Conservation (phyloP, 2,329 filamentous ascomycete species). For the Cadophora sp. region DNA sequence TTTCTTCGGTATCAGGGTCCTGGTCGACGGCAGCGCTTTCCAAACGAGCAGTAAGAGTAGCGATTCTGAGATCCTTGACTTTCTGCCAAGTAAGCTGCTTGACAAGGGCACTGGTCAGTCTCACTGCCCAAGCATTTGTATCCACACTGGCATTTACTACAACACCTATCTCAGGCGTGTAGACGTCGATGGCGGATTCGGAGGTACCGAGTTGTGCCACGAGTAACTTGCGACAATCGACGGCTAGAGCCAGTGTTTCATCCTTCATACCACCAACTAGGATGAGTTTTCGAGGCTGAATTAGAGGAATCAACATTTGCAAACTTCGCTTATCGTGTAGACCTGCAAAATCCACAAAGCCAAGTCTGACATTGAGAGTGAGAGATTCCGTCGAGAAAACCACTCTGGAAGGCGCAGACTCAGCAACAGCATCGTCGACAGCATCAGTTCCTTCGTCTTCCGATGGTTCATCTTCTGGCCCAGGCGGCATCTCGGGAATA, state of each 20-base stretch:
- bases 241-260: slow-evolving; percentile 80
- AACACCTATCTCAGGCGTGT: slow-evolving; percentile 78
- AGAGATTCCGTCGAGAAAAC: slow-evolving; percentile 69
- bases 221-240: slow-evolving; percentile 77
- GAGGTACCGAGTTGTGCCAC: slow-evolving; percentile 52
- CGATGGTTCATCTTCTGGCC: slow-evolving; percentile 60
- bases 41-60: slow-evolving; percentile 83
- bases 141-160: slow-evolving; percentile 91
- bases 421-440: slow-evolving; percentile 59
- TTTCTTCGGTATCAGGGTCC: slow-evolving; percentile 48
- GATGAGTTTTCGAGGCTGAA: slow-evolving; percentile 92
- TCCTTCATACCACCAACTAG: slow-evolving; percentile 81
- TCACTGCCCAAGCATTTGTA: slow-evolving; percentile 96
- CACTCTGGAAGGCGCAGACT: slow-evolving; percentile 71
- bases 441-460: slow-evolving; percentile 66
- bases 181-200: slow-evolving; percentile 69
- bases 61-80: slow-evolving; percentile 86
- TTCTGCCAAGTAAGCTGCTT: slow-evolving; percentile 94
- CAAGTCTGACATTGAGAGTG: slow-evolving; percentile 75
- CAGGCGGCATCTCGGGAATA: slow-evolving; percentile 52
- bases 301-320: slow-evolving; percentile 92
- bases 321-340: slow-evolving; percentile 93
- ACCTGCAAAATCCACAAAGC: slow-evolving; percentile 90
- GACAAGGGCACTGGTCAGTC: slow-evolving; percentile 83
- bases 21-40: slow-evolving; percentile 57